Evolutionary conservation across 2,329 filamentous ascomycete species (phyloP).

Genomic region (Pseudogymnoascus pannorum): DNA sequence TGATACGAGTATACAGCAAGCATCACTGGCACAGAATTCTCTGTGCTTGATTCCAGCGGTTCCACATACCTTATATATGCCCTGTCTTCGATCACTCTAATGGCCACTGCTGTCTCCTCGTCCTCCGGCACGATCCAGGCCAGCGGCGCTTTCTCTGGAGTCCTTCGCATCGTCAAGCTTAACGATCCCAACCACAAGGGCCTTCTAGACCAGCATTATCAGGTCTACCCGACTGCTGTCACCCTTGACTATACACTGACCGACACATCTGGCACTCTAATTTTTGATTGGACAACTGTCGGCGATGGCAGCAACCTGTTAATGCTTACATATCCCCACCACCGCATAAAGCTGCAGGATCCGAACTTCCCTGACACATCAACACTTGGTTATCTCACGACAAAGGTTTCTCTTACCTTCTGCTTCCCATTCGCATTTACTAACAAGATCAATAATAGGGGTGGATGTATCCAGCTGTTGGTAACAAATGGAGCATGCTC

Average conservation of each 20-base stretch:
- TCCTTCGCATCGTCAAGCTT: conserved; percentile 21
- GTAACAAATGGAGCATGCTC: conserved; percentile 21
- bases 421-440: not conserved
- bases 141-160: conserved; percentile 15
- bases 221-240: conserved; percentile 19
- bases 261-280: conserved; percentile 17
- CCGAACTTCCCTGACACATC: conserved; percentile 18
- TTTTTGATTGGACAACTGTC: conserved; percentile 21
- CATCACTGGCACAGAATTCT: conserved; percentile 20
- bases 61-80: conserved; percentile 21
- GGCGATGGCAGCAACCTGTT: conserved; percentile 19
- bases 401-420: conserved; percentile 18
- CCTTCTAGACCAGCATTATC: conserved; percentile 20
- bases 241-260: conserved; percentile 20
- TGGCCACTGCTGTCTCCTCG: conserved; percentile 16
- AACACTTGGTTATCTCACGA: conserved; percentile 21
- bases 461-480: conserved; percentile 23
- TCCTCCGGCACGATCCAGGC: conserved; percentile 17
- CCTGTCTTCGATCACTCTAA: conserved; percentile 20
- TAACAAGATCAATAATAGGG: conserved; percentile 13
- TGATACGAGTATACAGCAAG: conserved; percentile 13
- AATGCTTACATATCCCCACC: conserved; percentile 23
- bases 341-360: conserved; percentile 19
- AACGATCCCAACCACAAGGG: conserved; percentile 17
- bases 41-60: conserved; percentile 20